Evolutionary conservation across 2,329 filamentous ascomycete genomes (phyloP).

Genomic region (Phaeomoniella chlamydospora): DNA sequence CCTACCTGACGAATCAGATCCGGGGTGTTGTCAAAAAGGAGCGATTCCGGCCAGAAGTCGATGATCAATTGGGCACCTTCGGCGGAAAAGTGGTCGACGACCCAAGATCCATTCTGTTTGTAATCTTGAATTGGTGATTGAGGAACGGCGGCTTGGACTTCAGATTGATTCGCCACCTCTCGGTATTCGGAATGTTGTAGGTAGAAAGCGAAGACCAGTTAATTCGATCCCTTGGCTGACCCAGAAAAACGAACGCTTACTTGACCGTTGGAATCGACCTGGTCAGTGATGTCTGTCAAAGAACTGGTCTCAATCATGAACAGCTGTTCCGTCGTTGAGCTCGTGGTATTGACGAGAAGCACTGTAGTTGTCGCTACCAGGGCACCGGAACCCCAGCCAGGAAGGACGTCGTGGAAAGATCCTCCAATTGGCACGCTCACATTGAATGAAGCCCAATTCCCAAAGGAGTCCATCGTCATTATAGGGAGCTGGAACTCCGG

Average conservation of each 20-base stretch:
- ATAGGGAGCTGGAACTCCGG: slow-evolving; percentile 26
- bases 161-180: slow-evolving; percentile 14
- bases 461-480: slow-evolving; percentile 19
- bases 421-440: slow-evolving; percentile 14
- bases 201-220: slow-evolving; percentile 17
- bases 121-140: slow-evolving; percentile 10
- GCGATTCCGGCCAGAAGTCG: slow-evolving; percentile 24
- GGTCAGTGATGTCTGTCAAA: slow-evolving; percentile 14
- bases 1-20: slow-evolving; percentile 18
- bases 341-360: slow-evolving; percentile 3
- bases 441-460: slow-evolving; percentile 17
- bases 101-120: slow-evolving; percentile 21
- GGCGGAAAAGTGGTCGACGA: slow-evolving; percentile 24
- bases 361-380: slow-evolving; percentile 14
- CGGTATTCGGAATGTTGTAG: slow-evolving; percentile 13
- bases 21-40: slow-evolving; percentile 17
- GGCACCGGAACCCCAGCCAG: slow-evolving; percentile 22
- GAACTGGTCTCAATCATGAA: slow-evolving; percentile 4
- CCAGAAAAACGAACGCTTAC: slow-evolving; percentile 11
- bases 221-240: slow-evolving; percentile 7
- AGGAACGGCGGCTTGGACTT: slow-evolving; percentile 15
- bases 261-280: slow-evolving; percentile 12
- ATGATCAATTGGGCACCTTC: slow-evolving; percentile 19
- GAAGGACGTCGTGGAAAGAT: slow-evolving; percentile 16
- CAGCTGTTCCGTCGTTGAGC: background rate